phyloP scores from a whole-genome alignment of 2,329 filamentous ascomycete species.

The Fusarium duplospermum region DNA sequence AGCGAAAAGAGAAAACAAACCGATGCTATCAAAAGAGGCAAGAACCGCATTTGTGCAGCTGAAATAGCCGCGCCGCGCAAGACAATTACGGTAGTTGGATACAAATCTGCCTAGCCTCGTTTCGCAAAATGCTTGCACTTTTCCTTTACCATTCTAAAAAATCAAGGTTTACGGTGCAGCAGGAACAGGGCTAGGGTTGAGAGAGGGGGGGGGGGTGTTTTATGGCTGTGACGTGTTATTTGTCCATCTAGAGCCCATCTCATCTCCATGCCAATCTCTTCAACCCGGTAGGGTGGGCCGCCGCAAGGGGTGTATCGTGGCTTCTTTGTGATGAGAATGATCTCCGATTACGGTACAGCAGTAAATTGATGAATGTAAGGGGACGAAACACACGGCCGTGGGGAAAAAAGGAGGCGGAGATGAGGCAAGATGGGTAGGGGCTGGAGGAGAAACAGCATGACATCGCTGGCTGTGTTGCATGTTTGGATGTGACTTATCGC shows the following conservation, averaged over 20 bases:
- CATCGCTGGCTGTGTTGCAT: neutral
- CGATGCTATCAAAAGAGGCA: neutral
- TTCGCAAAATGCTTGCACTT: conserved; percentile 23
- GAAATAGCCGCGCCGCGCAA: conserved; percentile 9
- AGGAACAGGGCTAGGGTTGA: neutral
- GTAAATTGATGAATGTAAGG: conserved; percentile 16
- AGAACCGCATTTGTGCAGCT: neutral
- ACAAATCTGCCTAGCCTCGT: neutral
- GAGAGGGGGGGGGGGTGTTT: conserved; percentile 2
- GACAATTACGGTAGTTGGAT: conserved; percentile 13
- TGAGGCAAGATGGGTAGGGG: conserved; percentile 9
- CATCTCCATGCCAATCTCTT: conserved; percentile 27
- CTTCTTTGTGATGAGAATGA: neutral
- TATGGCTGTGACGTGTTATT: conserved; percentile 17
- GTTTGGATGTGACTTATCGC: conserved; percentile 21
- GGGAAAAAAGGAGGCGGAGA: conserved; percentile 10
- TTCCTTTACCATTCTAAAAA: neutral
- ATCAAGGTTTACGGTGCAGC: conserved; percentile 15
- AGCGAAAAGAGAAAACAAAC: conserved; percentile 29
- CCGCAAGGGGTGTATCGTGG: neutral
- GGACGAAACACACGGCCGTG: neutral
- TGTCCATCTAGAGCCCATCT: conserved; percentile 27
- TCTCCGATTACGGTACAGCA: conserved; percentile 15
- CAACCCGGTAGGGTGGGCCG: conserved; percentile 26
- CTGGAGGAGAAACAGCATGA: neutral